These are phyloP conservation scores for Wickerhamomyces sydowiorum DNA, from an alignment of 805 yeast genomes.

Conservation along the genomic window DNA sequence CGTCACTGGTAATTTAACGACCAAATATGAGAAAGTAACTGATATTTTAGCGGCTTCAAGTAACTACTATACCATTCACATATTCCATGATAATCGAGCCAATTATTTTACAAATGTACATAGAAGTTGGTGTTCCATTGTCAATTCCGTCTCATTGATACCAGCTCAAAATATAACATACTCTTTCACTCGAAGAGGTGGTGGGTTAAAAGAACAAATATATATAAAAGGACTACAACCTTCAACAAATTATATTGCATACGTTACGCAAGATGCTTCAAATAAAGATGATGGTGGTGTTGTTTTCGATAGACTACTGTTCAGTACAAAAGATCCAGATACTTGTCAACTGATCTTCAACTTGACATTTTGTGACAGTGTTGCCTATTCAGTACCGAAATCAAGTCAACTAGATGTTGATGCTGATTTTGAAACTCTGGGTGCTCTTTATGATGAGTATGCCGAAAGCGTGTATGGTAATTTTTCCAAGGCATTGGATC, in stretches of 20 bases:
- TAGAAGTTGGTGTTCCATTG: conserved; percentile 68
- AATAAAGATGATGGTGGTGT: conserved; percentile 52
- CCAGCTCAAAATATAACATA: conserved; percentile 10
- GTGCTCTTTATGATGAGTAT: conserved; percentile 53
- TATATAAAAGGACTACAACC: conserved; percentile 53
- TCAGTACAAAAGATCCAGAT: conserved; percentile 45
- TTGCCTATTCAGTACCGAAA: conserved; percentile 84
- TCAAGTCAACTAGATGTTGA: conserved; percentile 27
- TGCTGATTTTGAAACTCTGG: conserved; percentile 29
- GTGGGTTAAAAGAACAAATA: conserved; percentile 54
- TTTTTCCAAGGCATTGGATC: conserved; percentile 72
- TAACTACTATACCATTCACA: conserved; percentile 32
- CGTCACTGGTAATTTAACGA: conserved; percentile 48
- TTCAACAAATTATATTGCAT: conserved; percentile 60
- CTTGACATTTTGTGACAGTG: conserved; percentile 69
- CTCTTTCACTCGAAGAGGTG: conserved; percentile 32
- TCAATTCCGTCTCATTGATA: conserved; percentile 33
- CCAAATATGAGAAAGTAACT: conserved; percentile 10
- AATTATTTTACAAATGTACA: conserved; percentile 34
- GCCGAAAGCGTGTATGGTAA: conserved; percentile 53
- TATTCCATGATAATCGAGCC: conserved; percentile 38
- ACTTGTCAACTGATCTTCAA: conserved; percentile 73
- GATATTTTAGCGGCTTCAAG: neutral
- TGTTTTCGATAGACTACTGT: conserved; percentile 48
- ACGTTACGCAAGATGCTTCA: conserved; percentile 45